Base-by-base conservation (phyloP, 2,329 filamentous ascomycete genomes). In the Fusarium longipes region DNA sequence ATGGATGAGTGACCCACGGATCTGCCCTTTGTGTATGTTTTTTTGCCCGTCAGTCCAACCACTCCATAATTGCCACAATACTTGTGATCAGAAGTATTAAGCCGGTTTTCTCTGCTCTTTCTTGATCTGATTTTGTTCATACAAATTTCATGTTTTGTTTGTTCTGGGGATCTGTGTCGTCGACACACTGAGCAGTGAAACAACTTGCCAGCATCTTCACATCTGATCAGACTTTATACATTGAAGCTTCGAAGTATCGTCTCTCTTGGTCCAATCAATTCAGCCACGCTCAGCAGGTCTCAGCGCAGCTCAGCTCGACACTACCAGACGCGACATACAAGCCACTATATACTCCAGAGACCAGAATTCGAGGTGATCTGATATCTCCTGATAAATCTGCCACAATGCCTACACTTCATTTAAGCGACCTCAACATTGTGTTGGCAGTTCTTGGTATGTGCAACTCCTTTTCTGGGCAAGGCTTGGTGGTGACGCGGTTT, bases 371-470 rank as follows among this genome's bases (percentile, higher is more conserved):
- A 27, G 38, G 40, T 43, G 32, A 43, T 49, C 32, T 60, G 55
- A 43, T 40, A 24, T 40, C 20, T 24, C 15, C 20, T 24, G 38
- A 17, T 40, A 24, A 40, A 56, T 5, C 27, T 40, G 20, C 17
- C 36, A 65, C 35, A 17, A 70, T 70, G 68, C 68, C 67, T 17
- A 33, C 48, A 6, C 78, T 85, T 47, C 81, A 83, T 43, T 70
- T 84, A 14, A 84, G 81, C 45, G 83, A 86, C 67, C 79, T 86
- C 57, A 86, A 86, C 67, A 78, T 86, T n/a, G 82, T 86, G 39
- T 74, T 82, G 32, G 75, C 78, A 10, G 73, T 84, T 6, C 69
- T 84, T 48, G 82, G 82, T 83, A 70, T 60, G 78, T 38, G 14
- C 17, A 25, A 1, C 30, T 40, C 29, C 4, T 29, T 20, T 24